phyloP scores from a whole-genome alignment of 2,329 filamentous ascomycete genomes.

The Hyphodiscus sp. region DNA sequence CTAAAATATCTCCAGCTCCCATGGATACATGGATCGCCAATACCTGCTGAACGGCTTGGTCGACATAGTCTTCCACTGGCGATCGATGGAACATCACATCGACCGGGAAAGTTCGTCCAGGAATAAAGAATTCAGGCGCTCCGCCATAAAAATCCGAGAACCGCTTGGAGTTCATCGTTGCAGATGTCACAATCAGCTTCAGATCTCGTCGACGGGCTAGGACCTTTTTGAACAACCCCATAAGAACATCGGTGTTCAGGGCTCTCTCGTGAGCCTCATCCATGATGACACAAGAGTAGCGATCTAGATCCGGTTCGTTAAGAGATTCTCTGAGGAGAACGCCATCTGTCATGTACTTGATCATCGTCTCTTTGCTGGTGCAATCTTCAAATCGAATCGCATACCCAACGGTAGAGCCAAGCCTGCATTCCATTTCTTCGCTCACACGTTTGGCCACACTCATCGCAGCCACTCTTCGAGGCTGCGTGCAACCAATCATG shows the following conservation, averaged over 20 bases:
- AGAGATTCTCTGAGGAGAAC: constrained; percentile 89
- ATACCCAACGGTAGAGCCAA: constrained; percentile 87
- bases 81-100: constrained; percentile 94
- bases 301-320: constrained; percentile 86
- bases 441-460: constrained; percentile 97
- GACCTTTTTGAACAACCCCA: constrained; percentile 98
- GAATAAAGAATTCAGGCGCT: constrained; percentile 93
- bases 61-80: constrained; percentile 95
- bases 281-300: constrained; percentile 99
- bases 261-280: constrained; percentile 97
- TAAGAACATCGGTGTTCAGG: constrained; percentile 91
- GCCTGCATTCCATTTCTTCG: constrained; percentile 93
- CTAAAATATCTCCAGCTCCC: constrained; percentile 84
- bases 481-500: constrained; percentile 95
- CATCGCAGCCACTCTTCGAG: constrained; percentile 95
- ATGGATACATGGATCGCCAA: constrained; percentile 95
- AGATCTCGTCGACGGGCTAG: constrained; percentile 81
- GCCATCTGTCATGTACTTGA: constrained; percentile 99
- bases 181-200: constrained; percentile 95
- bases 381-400: constrained; percentile 98
- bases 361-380: constrained; percentile 88
- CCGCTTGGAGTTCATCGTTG: constrained; percentile 95
- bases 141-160: constrained; percentile 96
- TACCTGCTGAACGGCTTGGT: constrained; percentile 92
- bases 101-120: constrained; percentile 92